Evolutionary conservation across 140 eudicot species (phyloP), one percentile per base, ranked within the genome.

Genomic region (Ambrosia hybrid): DNA sequence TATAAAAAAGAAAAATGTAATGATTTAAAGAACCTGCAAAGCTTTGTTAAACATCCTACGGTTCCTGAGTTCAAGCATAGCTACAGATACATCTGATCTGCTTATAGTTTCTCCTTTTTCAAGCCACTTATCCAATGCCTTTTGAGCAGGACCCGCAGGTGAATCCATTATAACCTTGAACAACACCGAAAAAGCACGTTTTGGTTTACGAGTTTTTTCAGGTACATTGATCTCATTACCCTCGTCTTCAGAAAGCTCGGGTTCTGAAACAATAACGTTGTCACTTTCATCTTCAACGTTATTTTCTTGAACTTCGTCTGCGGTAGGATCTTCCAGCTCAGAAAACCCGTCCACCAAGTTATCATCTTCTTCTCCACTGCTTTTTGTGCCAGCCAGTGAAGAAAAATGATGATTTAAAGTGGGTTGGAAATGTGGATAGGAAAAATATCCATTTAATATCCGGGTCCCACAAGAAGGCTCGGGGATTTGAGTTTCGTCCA

Each of bases 331-430:
- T 67, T 83, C 95, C 70, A 86, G 87, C 80, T 92, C 95, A 43
- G 96, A 87, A 77, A 92, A 89, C 3, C 87, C 95, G 71, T 87
- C 94, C 67, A 81, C 87, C 81, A 92, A 89, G 52, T 85, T 88
- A 68, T 78, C 86, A 61, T 71, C 84, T 63, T 87, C 90, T 53
- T 85, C 92, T 4, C 78, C 85, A 52, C 79, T 79, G 77, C 75
- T 84, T 79, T 83, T 78, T 13, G 80, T 72, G 57, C 86, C 90
- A 45, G 91, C 88, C 66, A 80, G 61, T 16, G 96, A 85, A 46
- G 89, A 88, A 48, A 80, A 79, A 33, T 72, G 6, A 9, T 71
- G 81, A 5, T 53, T 37, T 66, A 46, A 57, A 70, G 61, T 68
- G 30, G 26, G 21, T 36, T 6, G 51, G 21, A 12, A 83, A 74